These are phyloP conservation scores for Lodderomyces orthopsilosis DNA, from an alignment of 1,139 yeast genomes.

Conservation along the genomic window DNA sequence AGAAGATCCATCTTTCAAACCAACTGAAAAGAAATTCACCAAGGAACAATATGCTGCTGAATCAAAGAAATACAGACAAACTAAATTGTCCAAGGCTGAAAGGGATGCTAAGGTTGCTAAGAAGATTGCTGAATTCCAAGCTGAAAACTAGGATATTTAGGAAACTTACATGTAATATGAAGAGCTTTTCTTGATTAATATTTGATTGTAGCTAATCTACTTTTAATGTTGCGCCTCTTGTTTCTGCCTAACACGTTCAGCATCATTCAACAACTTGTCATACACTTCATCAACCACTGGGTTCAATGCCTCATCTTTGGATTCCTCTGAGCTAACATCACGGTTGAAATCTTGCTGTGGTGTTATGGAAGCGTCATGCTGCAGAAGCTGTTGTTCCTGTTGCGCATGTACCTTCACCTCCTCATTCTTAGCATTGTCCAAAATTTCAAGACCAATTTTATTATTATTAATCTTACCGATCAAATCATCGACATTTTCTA, in stretches of 20 bases:
- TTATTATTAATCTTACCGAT: conserved; percentile 62
- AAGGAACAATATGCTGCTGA: conserved; percentile 98
- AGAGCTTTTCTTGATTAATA: not conserved
- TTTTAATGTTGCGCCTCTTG: conserved; percentile 5
- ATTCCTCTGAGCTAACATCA: conserved; percentile 1
- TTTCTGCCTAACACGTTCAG: conserved; percentile 55
- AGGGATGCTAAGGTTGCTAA: conserved; percentile 85
- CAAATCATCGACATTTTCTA: conserved; percentile 66
- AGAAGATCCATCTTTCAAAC: conserved; percentile 91
- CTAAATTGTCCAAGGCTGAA: conserved; percentile 87
- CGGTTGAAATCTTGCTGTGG: no score
- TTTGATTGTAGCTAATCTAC: not conserved
- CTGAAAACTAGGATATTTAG: conserved; percentile 21
- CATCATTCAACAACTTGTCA: conserved; percentile 65
- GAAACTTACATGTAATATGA: not conserved
- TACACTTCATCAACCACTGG: conserved; percentile 63
- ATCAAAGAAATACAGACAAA: conserved; percentile 87
- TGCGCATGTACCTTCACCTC: not conserved
- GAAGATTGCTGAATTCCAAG: conserved; percentile 86
- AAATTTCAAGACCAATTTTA: conserved; percentile 48
- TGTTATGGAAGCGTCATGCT: no score
- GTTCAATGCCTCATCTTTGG: conserved; percentile 20
- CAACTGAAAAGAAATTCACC: conserved; percentile 90
- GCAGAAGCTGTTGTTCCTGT: conserved; percentile 2
- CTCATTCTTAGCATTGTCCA: conserved; percentile 1